phyloP scores from a whole-genome alignment of 768 basidiomycete genomes.

The Hypholoma fasciculare region DNA sequence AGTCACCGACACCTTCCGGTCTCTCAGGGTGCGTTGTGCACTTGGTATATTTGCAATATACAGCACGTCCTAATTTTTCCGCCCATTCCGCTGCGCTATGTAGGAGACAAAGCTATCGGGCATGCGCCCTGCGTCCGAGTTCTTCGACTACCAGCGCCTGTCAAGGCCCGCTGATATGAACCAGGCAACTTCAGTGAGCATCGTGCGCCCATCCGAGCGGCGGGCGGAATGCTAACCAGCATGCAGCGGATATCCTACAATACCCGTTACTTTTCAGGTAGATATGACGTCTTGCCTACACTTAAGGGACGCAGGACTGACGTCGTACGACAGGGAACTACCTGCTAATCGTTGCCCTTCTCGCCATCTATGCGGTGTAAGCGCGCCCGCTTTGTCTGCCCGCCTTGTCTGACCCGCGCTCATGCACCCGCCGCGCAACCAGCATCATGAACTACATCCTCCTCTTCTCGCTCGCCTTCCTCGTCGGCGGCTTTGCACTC shows the following conservation, averaged over 20 bases:
- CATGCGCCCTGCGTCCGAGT: slow-evolving; percentile 71
- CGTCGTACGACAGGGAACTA: slow-evolving; percentile 70
- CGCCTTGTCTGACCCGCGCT: background rate
- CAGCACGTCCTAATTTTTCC: background rate
- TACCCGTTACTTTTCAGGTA: slow-evolving; percentile 85
- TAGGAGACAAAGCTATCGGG: slow-evolving; percentile 82
- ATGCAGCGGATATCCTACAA: slow-evolving; percentile 90
- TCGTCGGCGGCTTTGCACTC: slow-evolving; percentile 86
- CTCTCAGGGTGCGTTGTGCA: slow-evolving; percentile 57
- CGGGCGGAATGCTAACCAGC: slow-evolving; percentile 8
- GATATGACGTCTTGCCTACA: background rate
- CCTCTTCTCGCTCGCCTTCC: slow-evolving; percentile 81
- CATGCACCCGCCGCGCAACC: background rate
- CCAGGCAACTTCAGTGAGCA: slow-evolving; percentile 69
- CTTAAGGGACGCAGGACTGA: background rate
- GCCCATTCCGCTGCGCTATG: slow-evolving; percentile 2
- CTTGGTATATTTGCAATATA: slow-evolving; percentile 1
- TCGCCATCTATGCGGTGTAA: slow-evolving; percentile 88
- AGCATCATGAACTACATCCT: slow-evolving; percentile 85
- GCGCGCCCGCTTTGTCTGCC: slow-evolving; percentile 11
- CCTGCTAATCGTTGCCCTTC: slow-evolving; percentile 67
- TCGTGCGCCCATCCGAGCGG: background rate
- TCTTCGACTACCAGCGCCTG: slow-evolving; percentile 82
- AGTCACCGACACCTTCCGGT: slow-evolving; percentile 67
- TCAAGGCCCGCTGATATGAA: slow-evolving; percentile 85